Percentiles rank a stretch among this genome's conserved stretches.
Evolutionary conservation across 164 flowering plant genomes (phyloP).

Genomic region (Magnolia changhungtana): DNA sequence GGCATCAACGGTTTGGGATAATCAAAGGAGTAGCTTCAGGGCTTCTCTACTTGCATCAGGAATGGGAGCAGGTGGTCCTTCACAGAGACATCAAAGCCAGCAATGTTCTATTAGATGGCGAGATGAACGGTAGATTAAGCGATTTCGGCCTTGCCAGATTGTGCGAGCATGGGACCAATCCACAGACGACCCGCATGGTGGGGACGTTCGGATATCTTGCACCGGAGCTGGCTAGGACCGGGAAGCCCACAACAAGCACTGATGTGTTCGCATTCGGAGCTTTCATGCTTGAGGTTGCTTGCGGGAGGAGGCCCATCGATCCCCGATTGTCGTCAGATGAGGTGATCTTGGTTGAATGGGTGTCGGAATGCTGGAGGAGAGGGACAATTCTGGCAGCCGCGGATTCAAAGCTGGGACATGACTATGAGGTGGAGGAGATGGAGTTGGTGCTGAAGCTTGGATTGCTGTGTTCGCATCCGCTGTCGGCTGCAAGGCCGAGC

Average conservation of each 20-base stretch:
- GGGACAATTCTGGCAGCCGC: background rate
- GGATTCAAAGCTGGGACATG: background rate
- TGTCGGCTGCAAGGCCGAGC: slow-evolving; percentile 5
- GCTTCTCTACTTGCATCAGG: slow-evolving; percentile 11
- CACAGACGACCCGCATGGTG: slow-evolving; percentile 36
- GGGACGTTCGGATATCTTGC: slow-evolving; percentile 28
- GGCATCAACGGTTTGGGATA: slow-evolving; percentile 15
- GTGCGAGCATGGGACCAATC: slow-evolving; percentile 18
- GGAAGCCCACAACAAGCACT: slow-evolving; percentile 17
- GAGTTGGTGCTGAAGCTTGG: slow-evolving; percentile 20
- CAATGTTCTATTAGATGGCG: slow-evolving; percentile 39
- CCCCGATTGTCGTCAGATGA: background rate
- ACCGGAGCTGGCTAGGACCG: slow-evolving; percentile 14
- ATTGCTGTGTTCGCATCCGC: slow-evolving; percentile 25
- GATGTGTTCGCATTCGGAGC: slow-evolving; percentile 33
- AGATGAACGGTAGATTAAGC: slow-evolving; percentile 17
- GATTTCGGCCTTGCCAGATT: slow-evolving; percentile 23
- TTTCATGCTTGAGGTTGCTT: slow-evolving; percentile 18
- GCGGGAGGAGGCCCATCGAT: background rate
- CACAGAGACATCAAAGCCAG: slow-evolving; percentile 50
- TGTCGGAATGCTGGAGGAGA: background rate
- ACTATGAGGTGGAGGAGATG: slow-evolving; percentile 14
- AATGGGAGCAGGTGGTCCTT: slow-evolving; percentile 17
- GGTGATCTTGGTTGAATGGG: background rate
- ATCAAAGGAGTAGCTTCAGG: slow-evolving; percentile 18